Evolutionary conservation across 2,329 filamentous ascomycete species (phyloP), one percentile per base, ranked within the genome.

Genomic region (Chaetomium olivaceum): DNA sequence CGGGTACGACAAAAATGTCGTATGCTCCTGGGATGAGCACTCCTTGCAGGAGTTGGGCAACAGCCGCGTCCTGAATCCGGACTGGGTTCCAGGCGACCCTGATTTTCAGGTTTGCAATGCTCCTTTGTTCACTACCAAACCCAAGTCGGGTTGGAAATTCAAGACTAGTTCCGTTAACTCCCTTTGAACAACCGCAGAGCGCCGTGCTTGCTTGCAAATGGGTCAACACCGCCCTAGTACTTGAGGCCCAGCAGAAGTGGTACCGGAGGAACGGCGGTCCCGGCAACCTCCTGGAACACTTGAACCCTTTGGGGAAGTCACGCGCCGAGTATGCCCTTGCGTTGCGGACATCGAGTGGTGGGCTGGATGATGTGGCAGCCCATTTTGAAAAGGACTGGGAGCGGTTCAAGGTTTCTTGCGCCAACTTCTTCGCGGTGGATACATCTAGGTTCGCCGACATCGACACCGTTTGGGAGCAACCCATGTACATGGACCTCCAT

Each of bases 191-290:
- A 54, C 33, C 36, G 25, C 61, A 84, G 82, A 79, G 79, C 25
- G 76, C 74, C 4, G 68, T 85, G 16, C 72, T 86, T 31, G 74
- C 74, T 23, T 77, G 78, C 39, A 76, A 77, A 0, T 85, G 82
- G 82, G 73, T 77, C 6, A 77, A 74, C n/a, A 73, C 81, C n/a
- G 72, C 79, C 39, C 73, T 83, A 31, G 77, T 85, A 11, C 76
- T 83, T 2, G 76, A 80, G 54, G 82, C 82, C 12, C 80, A 82
- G 71, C 78, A 84, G 59, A 73, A 76, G 3, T 85, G 82, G 81
- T 77, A 78, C 54, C 76, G 63, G 19, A 58, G 62, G 3, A 33
- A 71, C 54, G 73, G 80, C 63, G 78, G 76, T 8, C 74, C 71
- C 5, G 70, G 72, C 46, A 73, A 76, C 14, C 72, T 73, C 66